Evolutionary conservation across 2,329 filamentous ascomycete genomes (phyloP).

Genomic region (Phyllosticta citrichinensis): DNA sequence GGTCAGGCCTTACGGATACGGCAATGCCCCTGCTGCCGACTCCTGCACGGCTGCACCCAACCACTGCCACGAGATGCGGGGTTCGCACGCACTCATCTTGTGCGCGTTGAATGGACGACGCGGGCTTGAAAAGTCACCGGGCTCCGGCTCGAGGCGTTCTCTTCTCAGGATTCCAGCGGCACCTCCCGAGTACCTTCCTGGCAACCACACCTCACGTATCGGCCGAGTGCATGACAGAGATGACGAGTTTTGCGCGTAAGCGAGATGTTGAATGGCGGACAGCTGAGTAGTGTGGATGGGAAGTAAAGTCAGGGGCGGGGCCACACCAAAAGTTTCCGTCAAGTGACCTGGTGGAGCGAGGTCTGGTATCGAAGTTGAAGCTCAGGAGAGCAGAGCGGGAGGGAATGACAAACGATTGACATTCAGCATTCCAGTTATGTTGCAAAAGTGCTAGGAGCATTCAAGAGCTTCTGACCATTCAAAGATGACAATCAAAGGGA

Average conservation of each 20-base stretch:
- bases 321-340: no score
- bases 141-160: not conserved
- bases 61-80: not conserved
- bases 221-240: not conserved
- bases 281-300: no score
- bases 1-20: not conserved
- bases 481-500: no score
- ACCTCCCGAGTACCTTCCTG: not conserved
- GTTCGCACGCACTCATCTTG: not conserved
- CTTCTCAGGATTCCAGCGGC: not conserved
- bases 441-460: no score
- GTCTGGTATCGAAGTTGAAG: no score
- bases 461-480: no score
- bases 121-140: not conserved
- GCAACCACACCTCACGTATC: not conserved
- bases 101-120: not conserved
- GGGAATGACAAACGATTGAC: no score
- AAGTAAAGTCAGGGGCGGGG: no score
- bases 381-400: no score
- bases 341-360: no score
- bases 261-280: not conserved
- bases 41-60: not conserved
- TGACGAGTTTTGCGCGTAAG: not conserved
- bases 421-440: no score
- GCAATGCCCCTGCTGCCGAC: not conserved